Conservation (phyloP, 1,284 basidiomycete species). For the Amylostereum chailletii region DNA sequence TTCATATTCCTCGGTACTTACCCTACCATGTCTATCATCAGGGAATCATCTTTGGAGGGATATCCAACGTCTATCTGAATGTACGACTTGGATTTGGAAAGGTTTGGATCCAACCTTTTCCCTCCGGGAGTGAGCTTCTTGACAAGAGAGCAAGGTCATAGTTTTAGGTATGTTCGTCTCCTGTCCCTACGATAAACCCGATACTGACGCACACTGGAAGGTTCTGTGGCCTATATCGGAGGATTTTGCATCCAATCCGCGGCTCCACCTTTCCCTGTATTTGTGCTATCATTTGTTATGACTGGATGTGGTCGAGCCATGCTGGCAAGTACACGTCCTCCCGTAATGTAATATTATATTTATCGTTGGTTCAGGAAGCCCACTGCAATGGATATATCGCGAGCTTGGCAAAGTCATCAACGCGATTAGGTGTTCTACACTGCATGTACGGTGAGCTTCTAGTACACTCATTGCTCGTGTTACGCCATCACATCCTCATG, state of each 20-base stretch:
- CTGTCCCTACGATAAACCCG: background rate
- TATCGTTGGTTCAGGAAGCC: slow-evolving; percentile 13
- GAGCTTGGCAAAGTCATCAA: slow-evolving; percentile 12
- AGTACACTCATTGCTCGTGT: background rate
- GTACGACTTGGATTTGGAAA: no score
- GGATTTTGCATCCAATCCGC: slow-evolving; percentile 37
- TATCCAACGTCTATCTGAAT: background rate
- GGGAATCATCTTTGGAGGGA: slow-evolving; percentile 1
- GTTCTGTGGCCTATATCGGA: slow-evolving; percentile 34
- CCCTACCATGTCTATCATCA: slow-evolving; percentile 28
- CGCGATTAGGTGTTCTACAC: slow-evolving; percentile 32
- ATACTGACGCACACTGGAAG: slow-evolving; percentile 13
- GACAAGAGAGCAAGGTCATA: slow-evolving; percentile 21
- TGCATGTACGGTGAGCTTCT: slow-evolving; percentile 14
- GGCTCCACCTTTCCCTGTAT: slow-evolving; percentile 34
- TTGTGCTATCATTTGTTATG: slow-evolving; percentile 14
- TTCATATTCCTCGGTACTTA: background rate
- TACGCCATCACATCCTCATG: background rate
- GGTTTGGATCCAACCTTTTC: no score
- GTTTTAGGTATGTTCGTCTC: slow-evolving; percentile 20
- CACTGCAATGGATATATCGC: slow-evolving; percentile 22
- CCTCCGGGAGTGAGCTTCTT: background rate
- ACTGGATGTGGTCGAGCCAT: slow-evolving; percentile 14
- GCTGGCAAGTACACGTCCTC: background rate
- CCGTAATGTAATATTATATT: no score